phyloP scores from a whole-genome alignment of 345 rosid genomes.

The Syzygium oleosum region DNA sequence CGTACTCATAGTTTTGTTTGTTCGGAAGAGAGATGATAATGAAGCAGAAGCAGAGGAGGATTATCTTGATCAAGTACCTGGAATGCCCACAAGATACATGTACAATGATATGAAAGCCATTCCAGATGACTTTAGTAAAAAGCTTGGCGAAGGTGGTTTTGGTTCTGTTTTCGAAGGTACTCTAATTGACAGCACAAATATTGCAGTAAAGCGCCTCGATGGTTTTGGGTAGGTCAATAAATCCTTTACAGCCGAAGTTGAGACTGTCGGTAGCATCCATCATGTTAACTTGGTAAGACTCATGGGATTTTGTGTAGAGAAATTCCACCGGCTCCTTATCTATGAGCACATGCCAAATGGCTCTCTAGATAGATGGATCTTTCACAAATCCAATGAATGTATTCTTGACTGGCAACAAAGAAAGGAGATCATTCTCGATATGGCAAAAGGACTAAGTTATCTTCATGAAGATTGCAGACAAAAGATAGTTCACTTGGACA shows the following conservation, averaged over 20 bases:
- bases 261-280: conserved; percentile 20
- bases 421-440: conserved; percentile 17
- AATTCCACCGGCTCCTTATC: conserved; percentile 11
- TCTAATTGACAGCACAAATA: conserved; percentile 2
- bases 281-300: conserved; percentile 17
- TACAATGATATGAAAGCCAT: neutral
- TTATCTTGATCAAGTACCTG: neutral
- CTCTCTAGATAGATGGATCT: conserved; percentile 20
- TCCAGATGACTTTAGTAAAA: conserved; percentile 8
- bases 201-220: conserved; percentile 21
- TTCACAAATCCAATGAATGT: neutral
- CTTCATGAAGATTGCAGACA: conserved; percentile 21
- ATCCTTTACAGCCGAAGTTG: conserved; percentile 18
- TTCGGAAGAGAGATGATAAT: neutral
- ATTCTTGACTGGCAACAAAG: conserved; percentile 13
- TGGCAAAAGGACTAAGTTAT: conserved; percentile 24
- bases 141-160: conserved; percentile 26
- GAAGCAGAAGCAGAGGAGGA: neutral
- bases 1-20: neutral
- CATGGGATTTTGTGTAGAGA: conserved; percentile 19
- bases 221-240: conserved; percentile 7
- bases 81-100: neutral
- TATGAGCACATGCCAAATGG: conserved; percentile 17
- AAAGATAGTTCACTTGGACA: conserved; percentile 8
- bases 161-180: conserved; percentile 19